These are phyloP conservation scores for Suillus hirtellus DNA, from an alignment of 768 basidiomycete genomes.

Conservation along the genomic window DNA sequence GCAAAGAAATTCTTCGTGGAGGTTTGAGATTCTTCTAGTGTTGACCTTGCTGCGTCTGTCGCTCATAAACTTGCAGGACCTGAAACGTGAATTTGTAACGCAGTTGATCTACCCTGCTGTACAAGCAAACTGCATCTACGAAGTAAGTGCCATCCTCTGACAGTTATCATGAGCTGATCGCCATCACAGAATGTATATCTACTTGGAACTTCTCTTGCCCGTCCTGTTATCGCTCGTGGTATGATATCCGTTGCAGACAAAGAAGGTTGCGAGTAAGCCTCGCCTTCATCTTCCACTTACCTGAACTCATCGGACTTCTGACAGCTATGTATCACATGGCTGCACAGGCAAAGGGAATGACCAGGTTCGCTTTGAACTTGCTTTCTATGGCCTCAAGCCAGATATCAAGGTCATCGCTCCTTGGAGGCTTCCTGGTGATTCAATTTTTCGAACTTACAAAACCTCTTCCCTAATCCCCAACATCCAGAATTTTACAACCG, in stretches of 20 bases:
- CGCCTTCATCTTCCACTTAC: background rate
- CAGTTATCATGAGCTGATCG: background rate
- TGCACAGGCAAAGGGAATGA: conserved; percentile 99
- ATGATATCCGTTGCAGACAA: conserved; percentile 93
- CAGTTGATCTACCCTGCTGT: conserved; percentile 98
- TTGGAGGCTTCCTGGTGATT: conserved; percentile 88
- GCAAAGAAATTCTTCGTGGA: conserved; percentile 96
- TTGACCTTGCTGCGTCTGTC: background rate
- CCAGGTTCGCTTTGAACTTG: conserved; percentile 98
- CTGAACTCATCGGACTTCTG: background rate
- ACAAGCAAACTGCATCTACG: conserved; percentile 98
- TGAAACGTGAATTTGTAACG: conserved; percentile 92
- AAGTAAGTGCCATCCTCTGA: conserved; percentile 48
- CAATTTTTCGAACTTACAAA: background rate
- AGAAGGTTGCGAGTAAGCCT: conserved; percentile 92
- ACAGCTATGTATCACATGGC: conserved; percentile 92
- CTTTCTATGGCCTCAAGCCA: conserved; percentile 95
- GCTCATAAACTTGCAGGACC: conserved; percentile 56
- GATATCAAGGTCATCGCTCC: conserved; percentile 99
- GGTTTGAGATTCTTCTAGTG: conserved; percentile 39
- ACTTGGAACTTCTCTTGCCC: conserved; percentile 95
- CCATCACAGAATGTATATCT: conserved; percentile 87
- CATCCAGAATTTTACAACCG: conserved; percentile 58
- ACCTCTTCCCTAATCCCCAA: background rate
- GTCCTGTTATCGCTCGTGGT: conserved; percentile 97